Base-by-base conservation (phyloP, 1,139 yeast genomes). In the Sugiyamaella sp. region DNA sequence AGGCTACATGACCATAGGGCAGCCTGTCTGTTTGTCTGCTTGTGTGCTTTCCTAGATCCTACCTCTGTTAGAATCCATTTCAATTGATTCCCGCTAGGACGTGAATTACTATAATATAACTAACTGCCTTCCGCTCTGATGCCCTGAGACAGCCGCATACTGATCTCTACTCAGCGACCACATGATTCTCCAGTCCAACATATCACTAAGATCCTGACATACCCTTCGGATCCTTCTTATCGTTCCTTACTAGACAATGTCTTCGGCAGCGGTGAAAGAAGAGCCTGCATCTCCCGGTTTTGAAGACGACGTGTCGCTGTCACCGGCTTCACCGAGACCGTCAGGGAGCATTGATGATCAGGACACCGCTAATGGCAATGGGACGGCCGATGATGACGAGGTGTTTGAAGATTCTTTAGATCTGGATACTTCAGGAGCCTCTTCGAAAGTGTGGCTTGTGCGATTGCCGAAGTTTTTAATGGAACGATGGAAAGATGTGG, bases 401-500 rank as follows among this genome's bases (percentile, higher is more conserved):
- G 64, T 65, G 22, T 70, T 68, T 53, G 77, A 74, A 47, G 77
- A 74, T 57, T 60, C 73, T 21, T 63, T 72, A n/a, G 78, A 74
- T 54, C 68, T 74, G 24, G 77, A 74, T 54, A 66, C 73, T 43
- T 52, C 71, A 17, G 61, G 64, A 22, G 67, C 69, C 37, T 68
- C 60, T 41, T 66, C 71, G 48, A 89, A 89, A 64, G 85, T 93
- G 41, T 93, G 99, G 99, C 75, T 93, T 25, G 96, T 93, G 24
- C 82, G 95, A 63, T 74, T 93, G 63, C 98, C 99, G 3, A 82
- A 88, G 65, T 90, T 89, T 66, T 75, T 93, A 58, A 87, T 95
- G 47, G 90, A 86, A 50, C 78, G 81, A 61, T 90, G 97, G 96
- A 80, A 84, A 53, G 79, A 85, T 58, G 78, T 81, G 45, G 82